These are phyloP conservation scores for Pterocarpus macrocarpus DNA, from an alignment of 306 rosid species.

Conservation along the genomic window DNA sequence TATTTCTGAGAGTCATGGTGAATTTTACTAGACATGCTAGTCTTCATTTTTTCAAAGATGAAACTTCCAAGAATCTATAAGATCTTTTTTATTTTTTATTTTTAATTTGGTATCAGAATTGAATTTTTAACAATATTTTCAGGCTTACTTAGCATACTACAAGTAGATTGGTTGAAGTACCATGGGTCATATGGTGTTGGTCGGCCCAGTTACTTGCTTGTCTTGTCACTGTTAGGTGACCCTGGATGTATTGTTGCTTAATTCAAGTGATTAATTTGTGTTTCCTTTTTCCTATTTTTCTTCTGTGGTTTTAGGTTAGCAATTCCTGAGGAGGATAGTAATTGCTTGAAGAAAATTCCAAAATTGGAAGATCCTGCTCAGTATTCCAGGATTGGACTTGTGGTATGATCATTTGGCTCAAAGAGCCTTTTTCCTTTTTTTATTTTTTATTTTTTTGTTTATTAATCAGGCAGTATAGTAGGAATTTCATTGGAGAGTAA, in stretches of 20 bases:
- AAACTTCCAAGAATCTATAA: neutral
- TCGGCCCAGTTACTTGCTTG: neutral
- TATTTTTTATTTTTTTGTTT: slow-evolving; percentile 24
- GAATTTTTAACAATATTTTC: neutral
- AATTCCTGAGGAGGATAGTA: slow-evolving; percentile 77
- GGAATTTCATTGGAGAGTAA: neutral
- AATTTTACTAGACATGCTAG: slow-evolving; percentile 4
- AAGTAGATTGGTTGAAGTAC: slow-evolving; percentile 13
- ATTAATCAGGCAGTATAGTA: slow-evolving; percentile 2
- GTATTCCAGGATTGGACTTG: slow-evolving; percentile 70
- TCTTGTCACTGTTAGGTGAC: slow-evolving; percentile 14
- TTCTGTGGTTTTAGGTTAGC: slow-evolving; percentile 66
- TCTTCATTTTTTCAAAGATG: slow-evolving; percentile 1
- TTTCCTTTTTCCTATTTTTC: slow-evolving; percentile 15
- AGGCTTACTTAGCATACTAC: slow-evolving; percentile 22
- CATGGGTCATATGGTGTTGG: neutral
- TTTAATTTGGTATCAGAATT: neutral
- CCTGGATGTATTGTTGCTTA: slow-evolving; percentile 3
- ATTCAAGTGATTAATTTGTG: slow-evolving; percentile 17
- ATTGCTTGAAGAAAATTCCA: slow-evolving; percentile 77
- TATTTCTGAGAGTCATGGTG: neutral
- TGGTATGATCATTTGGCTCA: slow-evolving; percentile 64
- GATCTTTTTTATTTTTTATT: neutral
- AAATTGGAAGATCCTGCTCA: slow-evolving; percentile 84
- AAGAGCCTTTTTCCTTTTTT: slow-evolving; percentile 34